Evolutionary conservation across 805 yeast species (phyloP).

Genomic region (Teunomyces kruisii): DNA sequence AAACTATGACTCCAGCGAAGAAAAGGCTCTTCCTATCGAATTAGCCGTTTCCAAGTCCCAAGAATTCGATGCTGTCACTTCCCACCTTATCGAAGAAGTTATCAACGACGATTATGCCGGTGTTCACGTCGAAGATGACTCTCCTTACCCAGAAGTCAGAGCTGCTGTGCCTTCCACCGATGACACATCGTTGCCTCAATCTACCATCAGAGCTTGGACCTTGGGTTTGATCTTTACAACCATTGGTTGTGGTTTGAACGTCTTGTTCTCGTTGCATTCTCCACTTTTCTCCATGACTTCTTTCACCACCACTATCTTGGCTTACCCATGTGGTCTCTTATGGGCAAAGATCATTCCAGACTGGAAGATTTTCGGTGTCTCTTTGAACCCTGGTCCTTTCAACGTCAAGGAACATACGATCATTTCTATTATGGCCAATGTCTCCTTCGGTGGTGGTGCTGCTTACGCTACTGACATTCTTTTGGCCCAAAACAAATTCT

Average conservation of each 20-base stretch:
- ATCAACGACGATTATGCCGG: constrained; percentile 40
- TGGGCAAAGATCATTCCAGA: constrained; percentile 43
- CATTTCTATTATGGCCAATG: constrained; percentile 53
- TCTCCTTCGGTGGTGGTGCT: constrained; percentile 41
- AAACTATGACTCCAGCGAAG: neutral
- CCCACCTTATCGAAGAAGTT: constrained; percentile 21
- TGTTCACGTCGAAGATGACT: constrained; percentile 40
- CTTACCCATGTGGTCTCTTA: constrained; percentile 58
- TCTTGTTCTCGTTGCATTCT: constrained; percentile 56
- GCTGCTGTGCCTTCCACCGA: constrained; percentile 56
- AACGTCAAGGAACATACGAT: constrained; percentile 62
- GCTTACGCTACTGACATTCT: constrained; percentile 61
- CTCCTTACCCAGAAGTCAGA: constrained; percentile 69
- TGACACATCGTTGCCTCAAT: constrained; percentile 48
- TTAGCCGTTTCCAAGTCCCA: constrained; percentile 22
- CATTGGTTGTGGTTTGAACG: constrained; percentile 58
- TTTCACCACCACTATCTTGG: constrained; percentile 56
- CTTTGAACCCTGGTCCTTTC: constrained; percentile 60
- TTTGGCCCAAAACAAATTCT: constrained; percentile 50
- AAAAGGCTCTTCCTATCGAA: constrained; percentile 3
- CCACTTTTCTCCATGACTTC: constrained; percentile 54
- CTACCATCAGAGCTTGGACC: constrained; percentile 57
- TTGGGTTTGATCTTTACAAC: constrained; percentile 50
- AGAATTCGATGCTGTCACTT: constrained; percentile 35
- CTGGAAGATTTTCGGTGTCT: constrained; percentile 30